These are phyloP conservation scores for Apostasia shenzhenica DNA, from an alignment of 106 monocot species.

Conservation along the genomic window DNA sequence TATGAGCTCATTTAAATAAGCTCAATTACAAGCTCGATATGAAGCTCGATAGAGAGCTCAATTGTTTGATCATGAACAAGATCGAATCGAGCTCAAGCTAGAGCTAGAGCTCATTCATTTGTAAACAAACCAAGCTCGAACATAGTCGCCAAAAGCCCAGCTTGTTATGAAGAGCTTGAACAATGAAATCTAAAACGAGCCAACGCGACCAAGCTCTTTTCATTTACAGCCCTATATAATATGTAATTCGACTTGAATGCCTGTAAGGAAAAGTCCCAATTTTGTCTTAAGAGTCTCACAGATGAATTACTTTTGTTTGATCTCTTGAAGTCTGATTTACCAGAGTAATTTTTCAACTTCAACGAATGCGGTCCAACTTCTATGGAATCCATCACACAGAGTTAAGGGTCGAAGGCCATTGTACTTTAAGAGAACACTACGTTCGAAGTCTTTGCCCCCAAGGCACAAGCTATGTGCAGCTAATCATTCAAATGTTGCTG, in stretches of 20 bases:
- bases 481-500: constrained; percentile 18
- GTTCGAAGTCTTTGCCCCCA: background rate
- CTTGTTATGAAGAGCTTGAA: background rate
- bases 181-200: background rate
- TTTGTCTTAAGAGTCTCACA: background rate
- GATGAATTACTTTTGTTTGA: background rate
- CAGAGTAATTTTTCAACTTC: constrained; percentile 28
- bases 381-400: constrained; percentile 8
- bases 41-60: too few species aligned
- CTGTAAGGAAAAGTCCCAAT: background rate
- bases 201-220: too few species aligned
- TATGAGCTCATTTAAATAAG: too few species aligned
- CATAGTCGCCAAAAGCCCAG: background rate
- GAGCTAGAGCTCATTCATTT: too few species aligned
- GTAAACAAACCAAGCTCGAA: too few species aligned
- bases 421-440: background rate
- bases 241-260: background rate
- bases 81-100: too few species aligned
- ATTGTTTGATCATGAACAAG: too few species aligned
- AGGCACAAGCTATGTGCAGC: constrained; percentile 25
- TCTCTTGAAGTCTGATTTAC: constrained; percentile 3
- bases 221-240: background rate
- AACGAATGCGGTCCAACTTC: constrained; percentile 8
- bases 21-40: too few species aligned
- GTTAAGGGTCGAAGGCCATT: background rate